Percentiles rank a stretch among this genome's conserved stretches.
Evolutionary conservation across 495 filamentous ascomycete genomes (phyloP).

Genomic region (Xylaria cubensis): DNA sequence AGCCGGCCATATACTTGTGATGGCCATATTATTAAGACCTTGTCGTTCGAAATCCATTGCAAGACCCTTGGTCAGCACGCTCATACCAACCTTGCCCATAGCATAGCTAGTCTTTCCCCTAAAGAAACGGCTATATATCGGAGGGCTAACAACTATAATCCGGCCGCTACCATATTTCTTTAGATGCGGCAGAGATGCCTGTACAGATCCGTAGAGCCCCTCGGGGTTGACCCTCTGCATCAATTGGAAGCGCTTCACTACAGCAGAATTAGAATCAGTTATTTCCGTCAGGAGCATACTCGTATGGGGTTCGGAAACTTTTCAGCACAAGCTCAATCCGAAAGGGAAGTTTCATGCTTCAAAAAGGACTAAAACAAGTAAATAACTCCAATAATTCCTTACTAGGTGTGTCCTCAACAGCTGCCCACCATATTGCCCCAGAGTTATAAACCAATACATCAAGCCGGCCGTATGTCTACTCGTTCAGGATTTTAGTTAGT

Average conservation of each 20-base stretch:
- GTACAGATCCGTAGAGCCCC: conserved; percentile 72
- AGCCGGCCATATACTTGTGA: conserved; percentile 85
- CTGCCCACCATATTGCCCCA: conserved; percentile 87
- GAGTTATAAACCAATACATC: conserved; percentile 84
- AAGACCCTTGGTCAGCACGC: conserved; percentile 77
- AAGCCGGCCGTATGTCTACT: conserved; percentile 63
- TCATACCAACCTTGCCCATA: conserved; percentile 87
- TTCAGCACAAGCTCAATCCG: not conserved
- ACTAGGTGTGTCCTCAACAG: conserved; percentile 71
- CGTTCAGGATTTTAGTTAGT: not conserved
- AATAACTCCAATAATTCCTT: not conserved
- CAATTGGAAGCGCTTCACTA: conserved; percentile 74
- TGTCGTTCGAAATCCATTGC: conserved; percentile 83
- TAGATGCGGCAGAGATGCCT: conserved; percentile 67
- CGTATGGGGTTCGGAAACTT: not conserved
- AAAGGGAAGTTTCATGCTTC: not conserved
- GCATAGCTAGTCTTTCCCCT: conserved; percentile 88
- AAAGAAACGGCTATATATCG: conserved; percentile 86
- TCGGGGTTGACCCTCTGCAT: conserved; percentile 85
- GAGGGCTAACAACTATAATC: conserved; percentile 82
- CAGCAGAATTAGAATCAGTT: not conserved
- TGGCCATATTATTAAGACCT: conserved; percentile 70
- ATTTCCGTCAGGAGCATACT: not conserved
- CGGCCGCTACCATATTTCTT: conserved; percentile 60
- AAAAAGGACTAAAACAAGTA: not conserved